Evolutionary conservation across 2,329 filamentous ascomycete genomes (phyloP).

Genomic region (Teratosphaeria gauchensis): DNA sequence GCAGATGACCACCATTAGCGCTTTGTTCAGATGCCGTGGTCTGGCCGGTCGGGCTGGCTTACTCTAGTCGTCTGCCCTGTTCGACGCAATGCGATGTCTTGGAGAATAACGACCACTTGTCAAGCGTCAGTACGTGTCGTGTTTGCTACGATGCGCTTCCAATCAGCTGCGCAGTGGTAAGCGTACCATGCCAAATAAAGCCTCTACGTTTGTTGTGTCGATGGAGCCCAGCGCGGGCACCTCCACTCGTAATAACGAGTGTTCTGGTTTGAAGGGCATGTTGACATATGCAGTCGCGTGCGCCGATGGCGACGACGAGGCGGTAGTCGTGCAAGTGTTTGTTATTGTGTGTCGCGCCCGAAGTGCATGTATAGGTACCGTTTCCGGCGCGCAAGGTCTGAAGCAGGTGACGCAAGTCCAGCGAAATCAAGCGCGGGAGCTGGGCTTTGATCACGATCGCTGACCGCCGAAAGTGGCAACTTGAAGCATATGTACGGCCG

Average conservation of each 20-base stretch:
- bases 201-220: constrained; percentile 84
- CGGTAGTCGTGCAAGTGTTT: not conserved
- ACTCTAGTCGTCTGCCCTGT: constrained; percentile 77
- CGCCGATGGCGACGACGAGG: not conserved
- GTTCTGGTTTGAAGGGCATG: constrained; percentile 79
- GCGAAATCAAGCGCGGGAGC: not conserved
- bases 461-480: not conserved
- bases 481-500: not conserved
- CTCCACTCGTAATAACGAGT: constrained; percentile 84
- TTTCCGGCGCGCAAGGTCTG: not conserved
- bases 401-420: not conserved
- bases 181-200: constrained; percentile 71
- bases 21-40: not conserved
- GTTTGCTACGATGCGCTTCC: constrained; percentile 14
- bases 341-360: not conserved
- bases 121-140: constrained; percentile 2
- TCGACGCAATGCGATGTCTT: constrained; percentile 90
- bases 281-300: not conserved
- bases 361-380: not conserved
- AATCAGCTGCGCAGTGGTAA: not conserved
- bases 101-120: constrained; percentile 63
- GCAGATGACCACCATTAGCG: not conserved
- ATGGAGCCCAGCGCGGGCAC: constrained; percentile 88
- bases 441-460: not conserved
- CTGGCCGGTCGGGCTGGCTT: not conserved